phyloP scores from a whole-genome alignment of 495 filamentous ascomycete genomes.

The Penicillium silybi region DNA sequence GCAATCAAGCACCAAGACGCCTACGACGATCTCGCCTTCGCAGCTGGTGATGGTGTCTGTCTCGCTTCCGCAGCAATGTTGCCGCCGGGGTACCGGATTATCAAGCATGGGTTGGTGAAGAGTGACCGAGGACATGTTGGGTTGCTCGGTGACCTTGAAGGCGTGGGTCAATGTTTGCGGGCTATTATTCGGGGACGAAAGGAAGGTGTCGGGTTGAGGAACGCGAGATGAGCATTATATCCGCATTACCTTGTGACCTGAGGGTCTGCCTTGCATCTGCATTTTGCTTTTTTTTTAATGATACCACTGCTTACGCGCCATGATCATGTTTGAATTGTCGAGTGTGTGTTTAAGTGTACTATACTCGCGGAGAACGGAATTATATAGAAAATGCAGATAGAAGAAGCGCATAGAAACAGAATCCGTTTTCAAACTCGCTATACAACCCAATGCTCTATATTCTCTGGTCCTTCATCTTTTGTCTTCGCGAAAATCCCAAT shows the following conservation, averaged over 20 bases:
- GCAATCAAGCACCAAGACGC: constrained; percentile 70
- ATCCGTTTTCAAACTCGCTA: constrained; percentile 13
- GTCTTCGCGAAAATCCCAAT: background rate
- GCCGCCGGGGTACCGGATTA: constrained; percentile 71
- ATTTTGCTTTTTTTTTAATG: constrained; percentile 8
- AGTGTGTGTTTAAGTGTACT: background rate
- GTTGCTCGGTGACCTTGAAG: constrained; percentile 79
- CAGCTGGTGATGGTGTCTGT: constrained; percentile 85
- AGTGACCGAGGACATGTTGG: constrained; percentile 84
- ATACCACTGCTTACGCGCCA: constrained; percentile 15
- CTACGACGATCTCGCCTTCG: constrained; percentile 86
- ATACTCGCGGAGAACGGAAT: background rate
- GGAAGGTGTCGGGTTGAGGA: constrained; percentile 66
- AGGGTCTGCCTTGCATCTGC: background rate
- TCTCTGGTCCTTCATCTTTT: constrained; percentile 7
- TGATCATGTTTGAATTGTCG: constrained; percentile 6
- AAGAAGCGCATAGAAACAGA: background rate
- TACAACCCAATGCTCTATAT: constrained; percentile 23
- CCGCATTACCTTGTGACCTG: background rate
- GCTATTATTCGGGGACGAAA: constrained; percentile 62
- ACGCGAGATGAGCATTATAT: background rate
- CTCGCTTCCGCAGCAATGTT: constrained; percentile 83
- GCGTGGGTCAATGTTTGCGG: constrained; percentile 67
- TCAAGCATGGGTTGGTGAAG: constrained; percentile 65
- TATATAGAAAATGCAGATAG: background rate